Conservation (phyloP, 1,284 basidiomycete species). For the Salmacisia buchloeana region DNA sequence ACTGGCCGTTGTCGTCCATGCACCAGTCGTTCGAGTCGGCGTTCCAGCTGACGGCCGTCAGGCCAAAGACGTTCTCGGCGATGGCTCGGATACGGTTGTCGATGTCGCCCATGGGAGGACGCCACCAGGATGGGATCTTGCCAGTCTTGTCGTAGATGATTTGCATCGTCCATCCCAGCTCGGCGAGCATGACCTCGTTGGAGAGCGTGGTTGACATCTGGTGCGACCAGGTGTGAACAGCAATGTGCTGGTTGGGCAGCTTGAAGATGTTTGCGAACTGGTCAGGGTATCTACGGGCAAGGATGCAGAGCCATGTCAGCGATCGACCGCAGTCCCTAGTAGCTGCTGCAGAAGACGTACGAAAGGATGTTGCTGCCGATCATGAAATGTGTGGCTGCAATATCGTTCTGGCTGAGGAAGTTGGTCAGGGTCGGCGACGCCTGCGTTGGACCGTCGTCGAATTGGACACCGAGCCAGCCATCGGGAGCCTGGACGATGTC, state of each 20-base stretch:
- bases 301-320: background rate
- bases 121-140: conserved; percentile 9
- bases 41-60: conserved; percentile 54
- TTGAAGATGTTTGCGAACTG: conserved; percentile 6
- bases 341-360: background rate
- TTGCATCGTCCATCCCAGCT: conserved; percentile 23
- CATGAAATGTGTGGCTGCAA: conserved; percentile 68
- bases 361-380: conserved; percentile 68
- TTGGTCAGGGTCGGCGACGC: conserved; percentile 54
- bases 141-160: conserved; percentile 21
- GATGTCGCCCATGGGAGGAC: conserved; percentile 22
- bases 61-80: conserved; percentile 35
- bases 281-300: background rate
- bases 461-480: conserved; percentile 23
- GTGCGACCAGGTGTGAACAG: conserved; percentile 55
- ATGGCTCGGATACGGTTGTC: conserved; percentile 45
- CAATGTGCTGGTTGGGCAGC: conserved; percentile 44
- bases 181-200: conserved; percentile 18
- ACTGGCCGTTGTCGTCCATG: conserved; percentile 19
- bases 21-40: conserved; percentile 44
- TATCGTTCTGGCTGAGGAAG: conserved; percentile 62
- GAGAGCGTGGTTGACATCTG: conserved; percentile 20
- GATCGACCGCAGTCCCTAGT: no score
- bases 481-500: conserved; percentile 64
- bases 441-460: conserved; percentile 55